Conservation (phyloP, 2,329 filamentous ascomycete species). For the Exophiala bonariae region DNA sequence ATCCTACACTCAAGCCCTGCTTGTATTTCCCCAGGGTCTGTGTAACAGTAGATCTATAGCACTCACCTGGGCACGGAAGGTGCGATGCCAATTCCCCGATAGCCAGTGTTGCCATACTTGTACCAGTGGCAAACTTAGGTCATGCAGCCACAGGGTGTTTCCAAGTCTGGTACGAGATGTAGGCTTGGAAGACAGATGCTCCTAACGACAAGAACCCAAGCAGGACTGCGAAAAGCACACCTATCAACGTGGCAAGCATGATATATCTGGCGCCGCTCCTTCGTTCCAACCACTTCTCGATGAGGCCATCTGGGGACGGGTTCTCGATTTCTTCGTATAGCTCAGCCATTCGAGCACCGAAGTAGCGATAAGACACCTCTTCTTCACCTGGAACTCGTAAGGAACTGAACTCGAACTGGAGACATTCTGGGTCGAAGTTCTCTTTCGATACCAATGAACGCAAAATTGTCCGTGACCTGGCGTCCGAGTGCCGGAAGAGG, state of each 20-base stretch:
- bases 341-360: conserved; percentile 20
- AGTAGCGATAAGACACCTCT: conserved; percentile 22
- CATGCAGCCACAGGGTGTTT: conserved; percentile 19
- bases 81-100: too few species aligned
- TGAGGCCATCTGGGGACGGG: conserved; percentile 15
- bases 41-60: too few species aligned
- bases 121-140: too few species aligned
- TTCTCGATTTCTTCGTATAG: conserved; percentile 26
- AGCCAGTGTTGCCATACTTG: too few species aligned
- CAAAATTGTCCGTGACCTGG: conserved; percentile 9
- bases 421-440: background rate
- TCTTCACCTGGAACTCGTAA: conserved; percentile 5
- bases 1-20: too few species aligned
- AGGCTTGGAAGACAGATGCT: conserved; percentile 23
- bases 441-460: background rate
- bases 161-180: conserved; percentile 25
- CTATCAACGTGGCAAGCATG: conserved; percentile 25
- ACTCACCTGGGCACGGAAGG: too few species aligned
- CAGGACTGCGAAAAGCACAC: conserved; percentile 24
- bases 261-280: conserved; percentile 24
- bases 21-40: too few species aligned
- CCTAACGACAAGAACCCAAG: conserved; percentile 21
- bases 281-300: conserved; percentile 26
- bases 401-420: background rate
- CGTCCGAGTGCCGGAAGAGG: conserved; percentile 13